phyloP scores from a whole-genome alignment of 176 grass and related monocot species.

The Musa acuminata region DNA sequence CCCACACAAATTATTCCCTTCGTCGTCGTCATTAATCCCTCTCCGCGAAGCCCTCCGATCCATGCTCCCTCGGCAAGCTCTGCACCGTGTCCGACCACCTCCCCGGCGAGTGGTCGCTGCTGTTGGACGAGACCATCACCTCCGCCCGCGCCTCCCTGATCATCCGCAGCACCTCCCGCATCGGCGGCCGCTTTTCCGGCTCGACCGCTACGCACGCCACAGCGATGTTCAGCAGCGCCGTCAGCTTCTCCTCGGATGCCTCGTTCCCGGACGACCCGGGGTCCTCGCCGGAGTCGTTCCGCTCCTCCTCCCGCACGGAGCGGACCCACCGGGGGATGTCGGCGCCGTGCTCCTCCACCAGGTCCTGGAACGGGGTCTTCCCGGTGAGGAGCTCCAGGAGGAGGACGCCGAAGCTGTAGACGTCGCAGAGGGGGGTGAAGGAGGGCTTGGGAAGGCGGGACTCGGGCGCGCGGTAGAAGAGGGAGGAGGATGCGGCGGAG shows the following conservation, averaged over 20 bases:
- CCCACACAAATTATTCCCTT: neutral
- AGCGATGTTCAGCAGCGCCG: conserved; percentile 40
- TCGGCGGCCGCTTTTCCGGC: conserved; percentile 25
- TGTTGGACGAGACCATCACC: conserved; percentile 77
- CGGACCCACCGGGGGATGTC: conserved; percentile 75
- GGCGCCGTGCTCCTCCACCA: conserved; percentile 41
- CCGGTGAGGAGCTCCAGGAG: conserved; percentile 89
- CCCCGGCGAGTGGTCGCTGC: conserved; percentile 76
- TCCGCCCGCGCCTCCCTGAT: conserved; percentile 63
- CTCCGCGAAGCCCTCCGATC: conserved; percentile 35
- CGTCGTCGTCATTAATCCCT: conserved; percentile 36
- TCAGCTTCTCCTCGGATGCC: conserved; percentile 55
- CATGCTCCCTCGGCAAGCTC: conserved; percentile 45
- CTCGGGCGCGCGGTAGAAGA: conserved; percentile 64
- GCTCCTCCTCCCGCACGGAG: conserved; percentile 65
- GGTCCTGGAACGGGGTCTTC: conserved; percentile 65
- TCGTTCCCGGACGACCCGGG: conserved; percentile 9
- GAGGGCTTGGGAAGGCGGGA: conserved; percentile 7
- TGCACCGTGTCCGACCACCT: conserved; percentile 64
- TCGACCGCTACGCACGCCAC: conserved; percentile 52
- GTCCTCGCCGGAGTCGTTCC: conserved; percentile 35
- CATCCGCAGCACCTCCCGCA: conserved; percentile 59
- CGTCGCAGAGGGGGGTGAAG: conserved; percentile 49
- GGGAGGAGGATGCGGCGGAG: conserved; percentile 28
- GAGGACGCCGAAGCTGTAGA: conserved; percentile 91